Base-by-base conservation (phyloP, 371 early-diverging fungal species). In the Mucor racemosus region DNA sequence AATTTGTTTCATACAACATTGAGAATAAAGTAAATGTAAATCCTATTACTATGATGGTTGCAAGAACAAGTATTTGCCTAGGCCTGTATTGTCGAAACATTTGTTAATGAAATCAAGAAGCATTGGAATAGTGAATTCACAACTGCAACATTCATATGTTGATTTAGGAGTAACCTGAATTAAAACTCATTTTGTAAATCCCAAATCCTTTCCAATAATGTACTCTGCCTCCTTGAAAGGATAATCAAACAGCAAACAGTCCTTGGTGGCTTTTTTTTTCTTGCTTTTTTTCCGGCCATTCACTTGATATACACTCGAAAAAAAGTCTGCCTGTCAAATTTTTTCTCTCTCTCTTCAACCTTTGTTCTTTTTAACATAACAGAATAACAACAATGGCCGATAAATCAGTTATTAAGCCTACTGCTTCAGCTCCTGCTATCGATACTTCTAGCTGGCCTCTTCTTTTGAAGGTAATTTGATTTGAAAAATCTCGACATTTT, bases 361-460 rank as follows among this genome's bases (percentile, higher is more conserved):
- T 64, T 64, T 64, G 58, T 65, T 65, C 48, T 46, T 48, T 48
- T 64, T 57, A 34, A 57, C 53, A 53, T 5, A 53, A 31, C 21
- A 26, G 26, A 53, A 53, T 53, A 53, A 53, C 21, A 65, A 66
- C 60, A 55, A 78, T 78, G 78, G 71, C 75, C 48, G 78, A 78
- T 64, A 68, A 75, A 34, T 60, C 72, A 57, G 68, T 72, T 57
- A 94, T 94, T 75, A 90, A 94, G 82, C 95, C 95, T 59, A 84
- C 89, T 71, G 78, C 80, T 60, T 73, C 79, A 58, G 88, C 91
- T n/a, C 90, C 97, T 41, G 75, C 93, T 34, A 80, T 98, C 63
- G 93, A 97, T 79, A 95, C 99, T 40, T 91, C 95, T 17, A 86
- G 91, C 73, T 98, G 99, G 99, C 99, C 99, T 44, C 88, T 97